A percentile compares a stretch with the other conserved stretches of the same genome.
Evolutionary conservation across 1,139 yeast genomes (phyloP).

Genomic region (Nadsonia starkeyi-henricii): DNA sequence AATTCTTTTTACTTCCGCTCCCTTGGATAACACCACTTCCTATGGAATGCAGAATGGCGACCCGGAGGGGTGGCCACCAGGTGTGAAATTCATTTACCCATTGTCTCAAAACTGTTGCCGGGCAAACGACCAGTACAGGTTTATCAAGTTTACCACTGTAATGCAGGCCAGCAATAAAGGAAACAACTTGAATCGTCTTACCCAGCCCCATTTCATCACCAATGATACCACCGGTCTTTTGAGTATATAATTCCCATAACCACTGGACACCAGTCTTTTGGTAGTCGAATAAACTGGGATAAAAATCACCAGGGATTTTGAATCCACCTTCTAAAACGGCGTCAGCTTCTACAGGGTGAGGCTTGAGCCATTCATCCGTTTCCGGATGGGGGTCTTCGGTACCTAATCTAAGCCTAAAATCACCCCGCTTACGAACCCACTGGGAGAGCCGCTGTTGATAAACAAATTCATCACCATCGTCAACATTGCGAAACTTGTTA

Average conservation of each 20-base stretch:
- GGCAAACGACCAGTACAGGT: constrained; percentile 82
- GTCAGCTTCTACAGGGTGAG: constrained; percentile 70
- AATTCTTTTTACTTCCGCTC: constrained; percentile 29
- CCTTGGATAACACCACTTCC: constrained; percentile 53
- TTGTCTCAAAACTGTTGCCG: constrained; percentile 90
- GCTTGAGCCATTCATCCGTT: constrained; percentile 48
- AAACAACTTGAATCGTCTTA: constrained; percentile 80
- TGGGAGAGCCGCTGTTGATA: constrained; percentile 43
- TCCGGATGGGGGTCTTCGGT: constrained; percentile 15
- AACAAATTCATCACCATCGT: constrained; percentile 63
- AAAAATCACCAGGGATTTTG: constrained; percentile 80
- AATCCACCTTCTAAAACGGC: constrained; percentile 57
- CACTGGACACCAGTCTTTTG: constrained; percentile 78
- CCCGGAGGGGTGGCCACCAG: constrained; percentile 96
- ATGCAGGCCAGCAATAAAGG: constrained; percentile 82
- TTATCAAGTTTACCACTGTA: constrained; percentile 61
- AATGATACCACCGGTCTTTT: constrained; percentile 83
- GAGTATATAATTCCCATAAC: constrained; percentile 69
- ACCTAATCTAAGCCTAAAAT: constrained; percentile 13
- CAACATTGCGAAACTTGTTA: constrained; percentile 35
- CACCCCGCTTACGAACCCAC: constrained; percentile 39
- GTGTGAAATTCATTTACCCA: constrained; percentile 93
- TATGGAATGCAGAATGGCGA: constrained; percentile 77
- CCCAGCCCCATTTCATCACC: constrained; percentile 99
- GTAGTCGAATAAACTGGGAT: constrained; percentile 75